Conservation (phyloP, 169 alveolate genomes). For the Plasmodium chabaudi region DNA sequence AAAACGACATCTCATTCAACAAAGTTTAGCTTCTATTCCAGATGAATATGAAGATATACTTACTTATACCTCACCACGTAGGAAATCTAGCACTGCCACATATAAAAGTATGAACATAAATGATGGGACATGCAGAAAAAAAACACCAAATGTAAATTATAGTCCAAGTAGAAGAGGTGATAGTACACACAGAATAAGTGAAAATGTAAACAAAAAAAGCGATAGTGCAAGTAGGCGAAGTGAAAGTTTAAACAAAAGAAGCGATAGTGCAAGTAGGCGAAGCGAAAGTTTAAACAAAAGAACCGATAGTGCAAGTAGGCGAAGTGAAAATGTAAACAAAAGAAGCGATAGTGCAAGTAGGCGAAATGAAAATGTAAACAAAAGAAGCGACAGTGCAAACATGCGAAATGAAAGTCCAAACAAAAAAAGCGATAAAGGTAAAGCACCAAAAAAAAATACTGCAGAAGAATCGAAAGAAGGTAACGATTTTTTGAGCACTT, state of each 20-base stretch:
- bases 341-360: neutral
- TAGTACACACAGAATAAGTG: neutral
- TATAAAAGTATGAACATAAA: neutral
- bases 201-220: neutral
- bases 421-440: neutral
- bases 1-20: too few relatives aligned
- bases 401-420: neutral
- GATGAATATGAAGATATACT: too few relatives aligned
- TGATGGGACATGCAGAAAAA: neutral
- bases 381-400: neutral
- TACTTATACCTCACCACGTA: too few relatives aligned
- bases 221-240: neutral
- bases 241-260: neutral
- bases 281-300: neutral
- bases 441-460: neutral
- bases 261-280: neutral
- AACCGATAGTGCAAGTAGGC: neutral
- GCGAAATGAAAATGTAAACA: neutral
- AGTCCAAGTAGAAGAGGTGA: neutral
- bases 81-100: neutral
- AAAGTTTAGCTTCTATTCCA: too few relatives aligned
- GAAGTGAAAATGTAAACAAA: neutral
- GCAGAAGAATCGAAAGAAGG: neutral
- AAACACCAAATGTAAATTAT: too few relatives aligned
- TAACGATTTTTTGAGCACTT: conserved; percentile 3